These are phyloP conservation scores for Botryotinia calthae DNA, from an alignment of 2,329 filamentous ascomycete genomes.

Conservation along the genomic window DNA sequence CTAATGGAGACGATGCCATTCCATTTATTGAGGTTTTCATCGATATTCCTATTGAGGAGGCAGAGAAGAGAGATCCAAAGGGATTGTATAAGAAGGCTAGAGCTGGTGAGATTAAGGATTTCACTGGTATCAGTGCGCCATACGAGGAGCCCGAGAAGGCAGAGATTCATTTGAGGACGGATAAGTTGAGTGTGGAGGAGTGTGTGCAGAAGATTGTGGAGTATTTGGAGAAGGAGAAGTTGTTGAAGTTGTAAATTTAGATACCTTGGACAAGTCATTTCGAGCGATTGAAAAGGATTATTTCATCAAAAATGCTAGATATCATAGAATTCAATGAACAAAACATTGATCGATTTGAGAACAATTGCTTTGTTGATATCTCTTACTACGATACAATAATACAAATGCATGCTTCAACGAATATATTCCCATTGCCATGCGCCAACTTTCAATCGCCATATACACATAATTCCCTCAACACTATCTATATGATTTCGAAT, in stretches of 20 bases:
- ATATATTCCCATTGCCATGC: conserved; percentile 25
- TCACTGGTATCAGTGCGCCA: conserved; percentile 91
- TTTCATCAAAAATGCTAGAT: background rate
- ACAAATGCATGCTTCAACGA: conserved; percentile 26
- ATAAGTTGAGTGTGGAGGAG: conserved; percentile 81
- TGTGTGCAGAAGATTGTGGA: conserved; percentile 80
- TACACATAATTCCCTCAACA: background rate
- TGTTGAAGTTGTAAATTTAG: conserved; percentile 42
- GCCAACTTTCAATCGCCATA: conserved; percentile 23
- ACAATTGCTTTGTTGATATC: conserved; percentile 15
- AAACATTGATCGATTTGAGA: background rate
- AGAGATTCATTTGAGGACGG: conserved; percentile 83
- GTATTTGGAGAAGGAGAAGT: conserved; percentile 70
- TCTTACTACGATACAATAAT: conserved; percentile 27
- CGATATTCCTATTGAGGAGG: conserved; percentile 85
- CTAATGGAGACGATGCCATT: conserved; percentile 60
- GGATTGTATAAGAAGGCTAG: conserved; percentile 96
- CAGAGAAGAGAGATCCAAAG: conserved; percentile 95
- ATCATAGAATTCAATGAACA: background rate
- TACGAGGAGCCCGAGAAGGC: conserved; percentile 86
- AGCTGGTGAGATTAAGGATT: conserved; percentile 91
- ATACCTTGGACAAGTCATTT: background rate
- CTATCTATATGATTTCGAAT: conserved; percentile 63
- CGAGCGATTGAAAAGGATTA: background rate
- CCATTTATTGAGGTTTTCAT: conserved; percentile 94